Evolutionary conservation across 2,329 filamentous ascomycete species (phyloP), one percentile per base, ranked within the genome.

Genomic region (Chrysoporthe cubensis): DNA sequence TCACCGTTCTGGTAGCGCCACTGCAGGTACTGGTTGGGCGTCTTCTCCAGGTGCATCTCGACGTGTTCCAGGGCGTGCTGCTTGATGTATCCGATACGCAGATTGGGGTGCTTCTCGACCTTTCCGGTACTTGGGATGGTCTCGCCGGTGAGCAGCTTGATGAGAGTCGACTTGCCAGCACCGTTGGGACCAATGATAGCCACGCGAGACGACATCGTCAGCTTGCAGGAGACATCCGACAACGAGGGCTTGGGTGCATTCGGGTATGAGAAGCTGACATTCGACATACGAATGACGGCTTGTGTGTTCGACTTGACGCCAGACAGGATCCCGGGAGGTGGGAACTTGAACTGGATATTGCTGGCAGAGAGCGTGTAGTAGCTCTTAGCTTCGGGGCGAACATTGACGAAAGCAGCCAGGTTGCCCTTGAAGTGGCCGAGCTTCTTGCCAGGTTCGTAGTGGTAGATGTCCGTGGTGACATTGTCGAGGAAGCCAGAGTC

Each of bases 71-170:
- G 87, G 57, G 96, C 96, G 80, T 99, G 96, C 84, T 99, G 96
- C 84, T 98, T 98, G 84, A 99, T 98, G 84, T 99, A 99, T 65
- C 96, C 96, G 75, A 99, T 97, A 85, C 96, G 94, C 76, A 99
- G 83, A 80, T 99, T 99, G 73, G 96, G 96, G 79, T 99, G 96
- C 85, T 98, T 98, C 85, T 98, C 94, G 34, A 99, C 96, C 78
- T 90, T 93, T 71, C 96, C 96, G 26, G 81, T 81, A 71, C 91
- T 91, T 18, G 93, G 96, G 72, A 97, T 90, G 26, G 90, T 88
- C 80, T 98, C 96, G 73, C 95, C 96, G 13, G 96, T 99, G 68
- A 99, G 86, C 69, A 99, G 86, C 84, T 99, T 99, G 83, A 99
- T 97, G 71, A 99, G 88, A 0, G 96, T 99, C 14, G 95, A 97